Conservation (phyloP, 257 asterid genomes). For the Nicotiana noctiflora region DNA sequence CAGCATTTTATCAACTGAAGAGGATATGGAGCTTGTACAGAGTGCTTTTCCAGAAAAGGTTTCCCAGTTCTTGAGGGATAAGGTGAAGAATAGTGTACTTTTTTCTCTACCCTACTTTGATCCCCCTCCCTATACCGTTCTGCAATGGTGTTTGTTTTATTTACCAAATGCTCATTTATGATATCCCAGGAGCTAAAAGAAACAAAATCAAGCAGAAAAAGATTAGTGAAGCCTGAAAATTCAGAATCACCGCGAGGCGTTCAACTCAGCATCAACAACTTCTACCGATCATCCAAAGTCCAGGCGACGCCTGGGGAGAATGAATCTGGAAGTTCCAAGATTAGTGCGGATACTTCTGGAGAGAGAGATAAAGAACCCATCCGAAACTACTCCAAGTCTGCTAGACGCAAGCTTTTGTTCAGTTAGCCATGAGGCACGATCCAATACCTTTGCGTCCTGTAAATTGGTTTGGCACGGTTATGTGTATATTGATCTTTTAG, state of each 20-base stretch:
- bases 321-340: constrained; percentile 19
- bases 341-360: constrained; percentile 27
- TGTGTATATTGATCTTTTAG: not conserved
- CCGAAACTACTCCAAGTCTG: constrained; percentile 57
- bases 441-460: not conserved
- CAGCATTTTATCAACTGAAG: constrained; percentile 66
- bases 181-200: constrained; percentile 60
- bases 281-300: constrained; percentile 64
- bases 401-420: constrained; percentile 68
- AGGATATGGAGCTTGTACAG: constrained; percentile 72
- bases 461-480: not conserved
- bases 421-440: constrained; percentile 19
- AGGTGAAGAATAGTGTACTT: constrained; percentile 36
- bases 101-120: not conserved
- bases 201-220: constrained; percentile 38
- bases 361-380: constrained; percentile 38
- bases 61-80: constrained; percentile 45
- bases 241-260: constrained; percentile 38
- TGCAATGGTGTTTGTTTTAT: not conserved
- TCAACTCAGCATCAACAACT: constrained; percentile 70
- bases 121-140: not conserved
- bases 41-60: constrained; percentile 68
- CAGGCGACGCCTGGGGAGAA: constrained; percentile 31
- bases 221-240: constrained; percentile 29
- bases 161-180: not conserved